Conservation (phyloP, 306 rosid genomes). For the Vachellia pachyceras region DNA sequence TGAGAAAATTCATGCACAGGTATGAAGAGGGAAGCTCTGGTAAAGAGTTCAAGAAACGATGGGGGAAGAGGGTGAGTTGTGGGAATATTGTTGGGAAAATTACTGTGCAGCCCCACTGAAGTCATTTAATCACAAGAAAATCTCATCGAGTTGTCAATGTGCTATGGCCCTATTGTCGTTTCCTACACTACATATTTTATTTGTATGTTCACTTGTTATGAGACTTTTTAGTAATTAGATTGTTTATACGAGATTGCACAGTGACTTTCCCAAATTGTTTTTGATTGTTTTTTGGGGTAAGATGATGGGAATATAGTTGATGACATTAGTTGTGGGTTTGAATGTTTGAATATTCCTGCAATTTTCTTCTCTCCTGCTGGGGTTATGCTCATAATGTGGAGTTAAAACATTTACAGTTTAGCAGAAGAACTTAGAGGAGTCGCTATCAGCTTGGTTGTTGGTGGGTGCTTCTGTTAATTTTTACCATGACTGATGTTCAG, state of each 20-base stretch:
- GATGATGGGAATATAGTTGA: background rate
- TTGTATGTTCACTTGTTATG: too few relatives aligned
- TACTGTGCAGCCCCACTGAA: too few relatives aligned
- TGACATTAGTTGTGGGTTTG: background rate
- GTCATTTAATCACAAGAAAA: too few relatives aligned
- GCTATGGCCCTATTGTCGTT: too few relatives aligned
- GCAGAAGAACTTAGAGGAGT: slow-evolving; percentile 23
- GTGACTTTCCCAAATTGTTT: too few relatives aligned
- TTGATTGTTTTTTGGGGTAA: background rate
- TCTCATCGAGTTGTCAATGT: too few relatives aligned
- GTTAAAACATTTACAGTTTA: background rate
- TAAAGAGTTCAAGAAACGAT: background rate
- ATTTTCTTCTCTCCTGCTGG: slow-evolving; percentile 14
- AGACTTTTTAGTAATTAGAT: too few relatives aligned
- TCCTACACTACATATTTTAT: too few relatives aligned
- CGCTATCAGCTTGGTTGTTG: slow-evolving; percentile 22
- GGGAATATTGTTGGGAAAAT: background rate
- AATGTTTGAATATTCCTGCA: slow-evolving; percentile 1
- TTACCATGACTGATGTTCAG: background rate
- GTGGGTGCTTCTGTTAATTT: slow-evolving; percentile 3
- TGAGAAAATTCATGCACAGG: slow-evolving; percentile 10
- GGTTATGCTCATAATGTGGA: slow-evolving; percentile 34
- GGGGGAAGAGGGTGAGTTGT: background rate
- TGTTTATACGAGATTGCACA: too few relatives aligned
- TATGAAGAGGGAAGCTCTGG: background rate